These are phyloP conservation scores for Trichoderma citrinoviride DNA, from an alignment of 2,329 filamentous ascomycete genomes.

Conservation along the genomic window DNA sequence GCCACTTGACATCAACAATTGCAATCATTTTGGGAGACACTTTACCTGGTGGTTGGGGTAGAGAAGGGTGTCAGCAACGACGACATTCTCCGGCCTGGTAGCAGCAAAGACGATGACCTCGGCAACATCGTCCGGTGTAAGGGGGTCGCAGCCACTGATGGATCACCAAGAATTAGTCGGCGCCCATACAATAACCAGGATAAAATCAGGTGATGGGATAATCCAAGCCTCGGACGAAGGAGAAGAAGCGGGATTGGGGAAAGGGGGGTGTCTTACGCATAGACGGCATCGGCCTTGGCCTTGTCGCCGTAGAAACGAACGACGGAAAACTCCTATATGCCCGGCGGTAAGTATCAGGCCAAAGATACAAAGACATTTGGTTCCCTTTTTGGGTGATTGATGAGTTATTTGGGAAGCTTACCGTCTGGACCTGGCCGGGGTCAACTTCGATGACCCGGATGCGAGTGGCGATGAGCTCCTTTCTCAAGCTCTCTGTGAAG, in stretches of 20 bases:
- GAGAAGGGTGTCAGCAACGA: constrained; percentile 81
- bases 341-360: background rate
- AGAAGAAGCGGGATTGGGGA: background rate
- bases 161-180: background rate
- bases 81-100: constrained; percentile 82
- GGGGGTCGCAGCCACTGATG: constrained; percentile 67
- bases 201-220: background rate
- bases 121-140: constrained; percentile 87
- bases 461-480: constrained; percentile 75
- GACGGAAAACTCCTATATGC: constrained; percentile 72
- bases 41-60: constrained; percentile 85
- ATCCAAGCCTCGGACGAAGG: constrained; percentile 1
- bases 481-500: constrained; percentile 79
- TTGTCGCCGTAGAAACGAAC: constrained; percentile 88
- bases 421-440: constrained; percentile 88
- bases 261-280: constrained; percentile 58
- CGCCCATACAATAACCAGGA: background rate
- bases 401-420: constrained; percentile 35
- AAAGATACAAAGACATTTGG: background rate
- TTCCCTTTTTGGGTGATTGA: no score
- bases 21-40: no score
- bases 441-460: constrained; percentile 87
- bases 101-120: constrained; percentile 86
- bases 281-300: constrained; percentile 84
- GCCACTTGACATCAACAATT: background rate